These are phyloP conservation scores for Euryodendron excelsum DNA, from an alignment of 148 eudicot genomes.

Conservation along the genomic window DNA sequence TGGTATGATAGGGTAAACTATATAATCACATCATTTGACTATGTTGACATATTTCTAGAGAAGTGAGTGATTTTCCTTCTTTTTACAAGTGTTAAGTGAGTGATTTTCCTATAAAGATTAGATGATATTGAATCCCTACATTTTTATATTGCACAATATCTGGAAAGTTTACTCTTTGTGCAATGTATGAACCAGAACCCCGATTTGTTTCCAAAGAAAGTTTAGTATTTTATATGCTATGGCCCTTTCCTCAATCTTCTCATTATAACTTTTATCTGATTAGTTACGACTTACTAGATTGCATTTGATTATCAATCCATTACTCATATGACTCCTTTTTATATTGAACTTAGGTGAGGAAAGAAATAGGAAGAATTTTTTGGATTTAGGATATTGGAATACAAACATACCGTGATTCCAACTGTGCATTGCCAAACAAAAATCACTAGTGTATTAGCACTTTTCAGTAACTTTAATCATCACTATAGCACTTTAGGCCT, in stretches of 20 bases:
- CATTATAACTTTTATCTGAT: not conserved
- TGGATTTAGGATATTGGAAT: not conserved
- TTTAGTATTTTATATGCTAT: not conserved
- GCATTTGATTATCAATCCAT: too few relatives aligned
- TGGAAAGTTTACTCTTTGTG: too few relatives aligned
- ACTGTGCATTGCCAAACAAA: not conserved
- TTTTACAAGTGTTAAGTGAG: too few relatives aligned
- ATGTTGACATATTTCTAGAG: not conserved
- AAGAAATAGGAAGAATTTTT: not conserved
- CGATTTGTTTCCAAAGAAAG: not conserved
- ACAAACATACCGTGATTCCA: not conserved
- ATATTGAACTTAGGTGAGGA: not conserved
- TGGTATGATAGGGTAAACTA: not conserved
- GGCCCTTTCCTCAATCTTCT: not conserved
- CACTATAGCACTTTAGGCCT: not conserved
- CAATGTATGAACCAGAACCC: too few relatives aligned
- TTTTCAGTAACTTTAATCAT: not conserved
- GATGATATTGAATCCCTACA: too few relatives aligned
- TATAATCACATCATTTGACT: not conserved
- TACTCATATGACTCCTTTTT: not conserved
- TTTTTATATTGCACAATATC: too few relatives aligned
- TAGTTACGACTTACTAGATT: too few relatives aligned
- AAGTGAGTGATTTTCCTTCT: too few relatives aligned
- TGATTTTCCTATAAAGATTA: too few relatives aligned
- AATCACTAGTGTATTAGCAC: not conserved